phyloP scores from a whole-genome alignment of 2,329 filamentous ascomycete genomes.

The Lachnellula willkommii region DNA sequence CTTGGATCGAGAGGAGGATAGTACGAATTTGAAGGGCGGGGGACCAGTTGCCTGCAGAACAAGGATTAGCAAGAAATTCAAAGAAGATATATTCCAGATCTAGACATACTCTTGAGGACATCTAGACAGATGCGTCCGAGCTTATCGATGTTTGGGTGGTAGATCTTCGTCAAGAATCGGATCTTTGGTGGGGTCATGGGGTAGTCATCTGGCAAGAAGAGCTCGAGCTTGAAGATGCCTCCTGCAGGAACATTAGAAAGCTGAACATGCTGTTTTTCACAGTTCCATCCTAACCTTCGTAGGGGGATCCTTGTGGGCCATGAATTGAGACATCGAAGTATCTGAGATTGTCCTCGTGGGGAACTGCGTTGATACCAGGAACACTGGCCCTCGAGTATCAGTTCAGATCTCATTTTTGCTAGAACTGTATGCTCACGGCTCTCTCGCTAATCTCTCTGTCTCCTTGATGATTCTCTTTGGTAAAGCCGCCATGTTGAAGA shows the following conservation, averaged over 20 bases:
- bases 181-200: constrained; percentile 99
- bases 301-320: constrained; percentile 85
- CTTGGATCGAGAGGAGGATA: constrained; percentile 97
- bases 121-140: constrained; percentile 95
- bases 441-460: constrained; percentile 92
- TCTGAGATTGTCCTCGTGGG: constrained; percentile 93
- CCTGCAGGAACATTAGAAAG: constrained; percentile 21
- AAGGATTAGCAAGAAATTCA: constrained; percentile 8
- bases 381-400: constrained; percentile 53
- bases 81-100: not conserved
- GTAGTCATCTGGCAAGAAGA: constrained; percentile 97
- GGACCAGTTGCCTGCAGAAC: constrained; percentile 83
- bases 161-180: constrained; percentile 97
- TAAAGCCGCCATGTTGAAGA: constrained; percentile 53
- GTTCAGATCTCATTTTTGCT: not conserved
- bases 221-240: constrained; percentile 92
- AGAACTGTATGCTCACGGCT: constrained; percentile 63
- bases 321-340: constrained; percentile 99
- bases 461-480: constrained; percentile 98
- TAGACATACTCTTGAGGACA: constrained; percentile 79
- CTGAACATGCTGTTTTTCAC: not conserved
- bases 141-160: constrained; percentile 98
- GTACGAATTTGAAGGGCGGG: constrained; percentile 96
- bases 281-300: constrained; percentile 63
- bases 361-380: constrained; percentile 89